Conservation (phyloP, 2,329 filamentous ascomycete species). For the Periconia macrospinosa region DNA sequence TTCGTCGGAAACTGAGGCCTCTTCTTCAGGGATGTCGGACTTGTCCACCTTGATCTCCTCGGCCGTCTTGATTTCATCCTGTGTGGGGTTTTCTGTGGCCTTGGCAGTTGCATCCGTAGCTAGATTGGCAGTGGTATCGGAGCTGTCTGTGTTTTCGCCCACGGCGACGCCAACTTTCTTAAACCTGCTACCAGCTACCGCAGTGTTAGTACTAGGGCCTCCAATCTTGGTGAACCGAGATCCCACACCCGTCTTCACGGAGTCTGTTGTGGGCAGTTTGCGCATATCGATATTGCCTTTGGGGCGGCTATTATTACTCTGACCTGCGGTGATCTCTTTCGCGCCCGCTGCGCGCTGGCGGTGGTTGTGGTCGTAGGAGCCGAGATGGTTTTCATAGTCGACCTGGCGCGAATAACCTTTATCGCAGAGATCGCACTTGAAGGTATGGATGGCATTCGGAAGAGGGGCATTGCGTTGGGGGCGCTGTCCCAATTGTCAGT, state of each 20-base stretch:
- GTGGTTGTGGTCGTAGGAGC: slow-evolving; percentile 93
- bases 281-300: slow-evolving; percentile 24
- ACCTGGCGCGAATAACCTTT: slow-evolving; percentile 96
- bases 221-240: slow-evolving; percentile 33
- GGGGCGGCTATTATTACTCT: slow-evolving; percentile 20
- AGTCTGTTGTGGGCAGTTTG: slow-evolving; percentile 23
- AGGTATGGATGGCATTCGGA: slow-evolving; percentile 41
- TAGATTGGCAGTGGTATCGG: no score
- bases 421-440: slow-evolving; percentile 69
- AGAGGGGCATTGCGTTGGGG: slow-evolving; percentile 47
- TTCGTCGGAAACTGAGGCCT: background rate
- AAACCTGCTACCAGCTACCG: slow-evolving; percentile 50
- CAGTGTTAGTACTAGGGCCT: slow-evolving; percentile 10
- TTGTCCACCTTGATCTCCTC: slow-evolving; percentile 13
- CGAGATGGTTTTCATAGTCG: slow-evolving; percentile 93
- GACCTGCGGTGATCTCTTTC: slow-evolving; percentile 61
- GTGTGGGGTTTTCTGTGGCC: background rate
- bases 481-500: slow-evolving; percentile 13
- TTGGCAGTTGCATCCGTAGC: slow-evolving; percentile 5
- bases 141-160: slow-evolving; percentile 1
- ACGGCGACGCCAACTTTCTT: slow-evolving; percentile 69
- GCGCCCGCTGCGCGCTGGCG: slow-evolving; percentile 74
- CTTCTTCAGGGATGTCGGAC: slow-evolving; percentile 28
- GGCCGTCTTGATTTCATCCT: slow-evolving; percentile 4
- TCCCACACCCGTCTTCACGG: slow-evolving; percentile 17